Evolutionary conservation across 495 filamentous ascomycete species (phyloP), one percentile per base, ranked within the genome.

Genomic region (Ascobolus immersus): DNA sequence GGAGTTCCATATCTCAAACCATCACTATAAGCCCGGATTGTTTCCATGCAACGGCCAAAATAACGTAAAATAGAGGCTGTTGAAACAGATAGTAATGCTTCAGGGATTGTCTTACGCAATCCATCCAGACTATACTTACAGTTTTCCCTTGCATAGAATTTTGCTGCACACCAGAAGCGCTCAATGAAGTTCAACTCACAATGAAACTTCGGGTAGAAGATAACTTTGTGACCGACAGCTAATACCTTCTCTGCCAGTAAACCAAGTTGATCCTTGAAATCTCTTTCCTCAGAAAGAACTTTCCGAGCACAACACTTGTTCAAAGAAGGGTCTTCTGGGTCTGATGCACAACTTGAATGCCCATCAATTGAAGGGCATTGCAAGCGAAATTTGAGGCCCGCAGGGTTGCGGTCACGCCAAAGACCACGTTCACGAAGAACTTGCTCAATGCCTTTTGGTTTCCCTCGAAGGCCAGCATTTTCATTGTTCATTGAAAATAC

Each of bases 151-250:
- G 31, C 18, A 17, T 39, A 17, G 21, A 24, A 27, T 22, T 42
- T 42, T 21, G 25, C 36, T 11, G 35, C 31, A 4, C 10, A 23
- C 35, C 14, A 41, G 12, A 34, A 38, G 10, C 33, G 34, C 13
- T 39, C 18, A 24, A 35, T 38, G 5, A 18, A 41, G n/a, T 40
- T 40, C 5, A 36, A 17, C 21, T 39, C 36, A 32, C 30, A 34
- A 20, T 39, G 21, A 2, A 39, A 27, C 12, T 23, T 28, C 11
- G 28, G 25, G 32, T 30, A 32, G n/a, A 30, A 28, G 10, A 36
- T 2, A 22, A 26, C 12, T 20, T 27, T n/a, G 26, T 39, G 36
- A 10, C 30, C 17, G 2, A 6, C 4, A 11, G 19, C 24, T 13
- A 28, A 18, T 13, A 34, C 17, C 2, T 7, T 21, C 15, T 37